Evolutionary conservation across 257 asterid species (phyloP).

Genomic region (Solanum clarkiae): DNA sequence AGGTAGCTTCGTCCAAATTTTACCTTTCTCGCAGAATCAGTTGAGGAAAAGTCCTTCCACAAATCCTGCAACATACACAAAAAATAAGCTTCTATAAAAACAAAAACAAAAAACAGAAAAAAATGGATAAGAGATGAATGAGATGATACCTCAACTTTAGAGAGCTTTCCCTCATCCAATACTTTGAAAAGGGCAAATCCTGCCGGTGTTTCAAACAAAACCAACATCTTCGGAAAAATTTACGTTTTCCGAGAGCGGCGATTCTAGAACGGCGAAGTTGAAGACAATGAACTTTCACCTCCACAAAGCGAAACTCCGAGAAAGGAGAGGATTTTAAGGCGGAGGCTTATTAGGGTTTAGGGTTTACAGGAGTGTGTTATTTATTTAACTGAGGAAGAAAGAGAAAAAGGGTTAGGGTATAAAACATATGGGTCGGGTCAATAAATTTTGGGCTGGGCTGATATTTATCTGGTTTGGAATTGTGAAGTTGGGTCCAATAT

Average conservation of each 20-base stretch:
- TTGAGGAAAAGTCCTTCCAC: constrained; percentile 52
- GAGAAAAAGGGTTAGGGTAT: background rate
- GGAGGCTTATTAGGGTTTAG: background rate
- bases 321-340: background rate
- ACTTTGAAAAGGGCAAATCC: constrained; percentile 57
- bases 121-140: background rate
- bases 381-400: background rate
- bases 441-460: background rate
- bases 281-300: background rate
- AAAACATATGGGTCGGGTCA: background rate
- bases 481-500: too few species aligned
- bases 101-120: background rate
- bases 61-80: constrained; percentile 36
- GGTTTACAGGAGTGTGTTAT: background rate
- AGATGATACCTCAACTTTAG: constrained; percentile 36
- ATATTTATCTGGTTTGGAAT: background rate
- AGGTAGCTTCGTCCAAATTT: background rate
- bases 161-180: constrained; percentile 44
- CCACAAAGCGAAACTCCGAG: background rate
- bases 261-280: background rate
- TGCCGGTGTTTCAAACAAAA: constrained; percentile 45
- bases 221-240: constrained; percentile 14
- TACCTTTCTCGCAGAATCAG: constrained; percentile 80
- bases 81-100: background rate
- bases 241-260: background rate